A percentile compares a stretch with the other conserved stretches of the same genome.
These are phyloP conservation scores for Tetrastigma voinierianum DNA, from an alignment of 164 flowering plant genomes.

Conservation along the genomic window DNA sequence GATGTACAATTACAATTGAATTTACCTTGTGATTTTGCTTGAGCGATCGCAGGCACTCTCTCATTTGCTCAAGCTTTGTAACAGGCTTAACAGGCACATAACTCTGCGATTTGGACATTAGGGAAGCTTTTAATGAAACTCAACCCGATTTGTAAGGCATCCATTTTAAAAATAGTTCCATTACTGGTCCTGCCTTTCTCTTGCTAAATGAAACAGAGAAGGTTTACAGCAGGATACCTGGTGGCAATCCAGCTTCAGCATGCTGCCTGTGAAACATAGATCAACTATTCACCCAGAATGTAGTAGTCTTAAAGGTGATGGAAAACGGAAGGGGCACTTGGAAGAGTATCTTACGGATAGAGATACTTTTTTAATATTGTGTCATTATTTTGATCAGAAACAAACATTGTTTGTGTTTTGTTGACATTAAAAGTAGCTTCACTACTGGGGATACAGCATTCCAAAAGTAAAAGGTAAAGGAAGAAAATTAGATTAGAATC, in stretches of 20 bases:
- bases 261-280: constrained; percentile 69
- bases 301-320: no score
- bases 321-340: no score
- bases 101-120: constrained; percentile 46
- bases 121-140: not conserved
- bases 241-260: constrained; percentile 88
- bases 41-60: constrained; percentile 84
- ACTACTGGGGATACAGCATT: no score
- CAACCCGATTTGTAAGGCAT: not conserved
- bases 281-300: not conserved
- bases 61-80: constrained; percentile 89
- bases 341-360: no score
- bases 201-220: constrained; percentile 65
- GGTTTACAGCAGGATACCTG: constrained; percentile 76
- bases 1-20: not conserved
- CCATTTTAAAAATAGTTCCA: no score
- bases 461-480: no score
- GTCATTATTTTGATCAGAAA: no score
- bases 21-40: constrained; percentile 90
- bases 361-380: no score
- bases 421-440: no score
- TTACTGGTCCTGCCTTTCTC: no score
- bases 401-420: no score
- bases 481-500: no score
- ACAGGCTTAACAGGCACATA: constrained; percentile 81